Conservation (phyloP, 306 rosid genomes). For the Cucurbita moschata region DNA sequence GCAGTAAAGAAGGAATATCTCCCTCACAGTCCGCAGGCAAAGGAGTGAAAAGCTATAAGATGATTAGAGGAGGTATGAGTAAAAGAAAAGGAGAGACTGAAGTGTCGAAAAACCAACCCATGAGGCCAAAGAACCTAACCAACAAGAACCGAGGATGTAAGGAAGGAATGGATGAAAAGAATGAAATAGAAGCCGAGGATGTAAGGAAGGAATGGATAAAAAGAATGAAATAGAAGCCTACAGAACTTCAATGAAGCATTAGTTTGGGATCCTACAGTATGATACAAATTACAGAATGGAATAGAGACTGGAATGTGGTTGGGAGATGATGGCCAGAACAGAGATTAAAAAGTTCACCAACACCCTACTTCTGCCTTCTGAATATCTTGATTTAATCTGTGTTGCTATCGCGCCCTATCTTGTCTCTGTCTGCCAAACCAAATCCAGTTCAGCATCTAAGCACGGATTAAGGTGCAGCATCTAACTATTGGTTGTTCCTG, state of each 20-base stretch:
- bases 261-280: neutral
- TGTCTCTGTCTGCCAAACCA: neutral
- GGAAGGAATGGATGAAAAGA: neutral
- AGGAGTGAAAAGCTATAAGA: constrained; percentile 2
- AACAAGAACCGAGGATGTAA: neutral
- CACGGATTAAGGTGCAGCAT: neutral
- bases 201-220: neutral
- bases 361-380: neutral
- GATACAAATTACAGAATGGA: constrained; percentile 4
- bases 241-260: neutral
- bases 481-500: neutral
- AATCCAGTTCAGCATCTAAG: neutral
- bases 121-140: constrained; percentile 7
- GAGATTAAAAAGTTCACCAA: neutral
- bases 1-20: neutral
- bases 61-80: neutral
- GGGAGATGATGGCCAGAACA: neutral
- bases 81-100: neutral
- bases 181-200: neutral
- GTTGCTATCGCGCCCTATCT: neutral
- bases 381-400: neutral
- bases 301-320: neutral
- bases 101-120: neutral
- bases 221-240: constrained; percentile 7
- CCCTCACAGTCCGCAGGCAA: neutral